These are phyloP conservation scores for Euphrasia arctica DNA, from an alignment of 305 asterid genomes.

Conservation along the genomic window DNA sequence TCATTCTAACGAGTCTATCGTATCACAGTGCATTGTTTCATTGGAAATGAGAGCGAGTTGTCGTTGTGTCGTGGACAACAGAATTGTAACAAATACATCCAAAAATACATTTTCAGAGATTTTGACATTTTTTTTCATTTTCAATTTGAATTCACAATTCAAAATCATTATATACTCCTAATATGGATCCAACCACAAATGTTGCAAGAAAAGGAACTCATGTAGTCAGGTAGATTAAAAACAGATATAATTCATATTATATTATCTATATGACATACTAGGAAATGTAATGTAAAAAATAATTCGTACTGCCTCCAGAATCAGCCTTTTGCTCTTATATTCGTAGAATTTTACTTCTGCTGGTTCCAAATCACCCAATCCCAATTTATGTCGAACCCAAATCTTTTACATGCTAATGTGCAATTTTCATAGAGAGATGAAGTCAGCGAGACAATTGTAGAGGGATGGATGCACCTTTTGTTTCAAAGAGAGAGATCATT, in stretches of 20 bases:
- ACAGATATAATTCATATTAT: constrained; percentile 8
- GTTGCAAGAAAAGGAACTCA: constrained; percentile 6
- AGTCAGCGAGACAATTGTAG: background rate
- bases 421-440: constrained; percentile 8
- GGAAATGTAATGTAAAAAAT: constrained; percentile 12
- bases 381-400: constrained; percentile 3
- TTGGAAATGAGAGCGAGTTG: too few relatives aligned
- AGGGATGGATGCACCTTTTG: constrained; percentile 20
- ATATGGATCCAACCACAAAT: background rate
- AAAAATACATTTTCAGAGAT: too few relatives aligned
- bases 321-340: background rate
- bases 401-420: constrained; percentile 14
- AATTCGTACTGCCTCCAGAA: background rate
- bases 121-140: too few relatives aligned
- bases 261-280: constrained; percentile 9
- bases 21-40: too few relatives aligned
- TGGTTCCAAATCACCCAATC: constrained; percentile 9
- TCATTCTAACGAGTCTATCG: too few relatives aligned
- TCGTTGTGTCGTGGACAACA: too few relatives aligned
- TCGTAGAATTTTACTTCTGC: background rate
- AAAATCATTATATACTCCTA: too few relatives aligned
- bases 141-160: too few relatives aligned
- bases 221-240: background rate
- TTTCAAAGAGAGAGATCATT: constrained; percentile 37
- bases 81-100: too few relatives aligned